A percentile compares a stretch with the other conserved stretches of the same genome.
Evolutionary conservation across 176 grass and related monocot species (phyloP).

Genomic region (Coix lacrymajobi): DNA sequence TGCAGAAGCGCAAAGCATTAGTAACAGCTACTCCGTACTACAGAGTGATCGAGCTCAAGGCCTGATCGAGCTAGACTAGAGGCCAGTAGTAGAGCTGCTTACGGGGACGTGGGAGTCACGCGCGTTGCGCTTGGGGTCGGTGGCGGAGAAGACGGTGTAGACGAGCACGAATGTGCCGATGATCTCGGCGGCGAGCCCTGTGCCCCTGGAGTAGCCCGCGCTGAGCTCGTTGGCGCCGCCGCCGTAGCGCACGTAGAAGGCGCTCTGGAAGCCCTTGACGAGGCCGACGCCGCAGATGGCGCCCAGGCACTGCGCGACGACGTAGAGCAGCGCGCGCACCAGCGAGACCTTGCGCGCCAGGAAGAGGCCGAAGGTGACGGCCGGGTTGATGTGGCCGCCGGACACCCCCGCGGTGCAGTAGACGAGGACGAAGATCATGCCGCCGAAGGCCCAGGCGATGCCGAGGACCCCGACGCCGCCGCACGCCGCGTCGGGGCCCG

Average conservation of each 20-base stretch:
- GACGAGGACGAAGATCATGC: conserved; percentile 98
- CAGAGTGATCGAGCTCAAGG: not conserved
- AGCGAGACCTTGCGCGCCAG: conserved; percentile 91
- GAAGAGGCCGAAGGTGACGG: conserved; percentile 87
- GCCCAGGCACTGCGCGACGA: conserved; percentile 80
- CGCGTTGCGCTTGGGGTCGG: conserved; percentile 85
- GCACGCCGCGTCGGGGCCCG: conserved; percentile 49
- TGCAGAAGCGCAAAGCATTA: not conserved
- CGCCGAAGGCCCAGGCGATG: conserved; percentile 98
- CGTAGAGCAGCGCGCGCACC: conserved; percentile 78
- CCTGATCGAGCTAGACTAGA: not conserved
- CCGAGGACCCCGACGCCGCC: conserved; percentile 82
- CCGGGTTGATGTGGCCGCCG: conserved; percentile 89
- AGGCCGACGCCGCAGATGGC: conserved; percentile 90
- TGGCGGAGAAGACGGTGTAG: conserved; percentile 95
- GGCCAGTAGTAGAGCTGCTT: conserved; percentile 26
- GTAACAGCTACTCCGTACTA: not conserved
- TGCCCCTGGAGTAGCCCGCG: conserved; percentile 62
- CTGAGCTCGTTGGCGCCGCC: conserved; percentile 83
- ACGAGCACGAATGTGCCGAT: conserved; percentile 97
- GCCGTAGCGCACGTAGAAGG: conserved; percentile 65
- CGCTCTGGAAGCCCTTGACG: conserved; percentile 80
- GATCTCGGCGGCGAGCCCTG: conserved; percentile 82
- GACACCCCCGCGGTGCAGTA: conserved; percentile 98
- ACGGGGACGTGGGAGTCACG: conserved; percentile 73